Evolutionary conservation across 2,329 filamentous ascomycete species (phyloP).

Genomic region (Colletotrichum falcatum): DNA sequence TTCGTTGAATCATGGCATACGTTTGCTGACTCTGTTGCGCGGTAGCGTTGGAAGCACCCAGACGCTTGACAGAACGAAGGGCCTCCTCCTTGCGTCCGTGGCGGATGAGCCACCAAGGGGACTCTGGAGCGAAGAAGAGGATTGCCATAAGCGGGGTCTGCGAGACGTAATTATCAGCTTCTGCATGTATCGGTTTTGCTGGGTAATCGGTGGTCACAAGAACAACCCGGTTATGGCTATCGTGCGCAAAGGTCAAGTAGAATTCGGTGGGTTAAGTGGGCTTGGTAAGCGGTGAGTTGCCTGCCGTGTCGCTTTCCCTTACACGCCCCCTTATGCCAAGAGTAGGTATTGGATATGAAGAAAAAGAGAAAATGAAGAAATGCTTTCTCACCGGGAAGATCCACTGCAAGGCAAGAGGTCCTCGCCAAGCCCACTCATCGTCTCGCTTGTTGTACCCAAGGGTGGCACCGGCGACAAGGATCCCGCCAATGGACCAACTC

Average conservation of each 20-base stretch:
- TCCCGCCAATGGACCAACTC: conserved; percentile 72
- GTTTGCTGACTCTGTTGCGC: conserved; percentile 55
- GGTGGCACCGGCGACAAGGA: conserved; percentile 68
- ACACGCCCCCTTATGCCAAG: too few species aligned
- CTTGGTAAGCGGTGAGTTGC: too few species aligned
- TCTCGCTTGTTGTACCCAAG: conserved; percentile 60
- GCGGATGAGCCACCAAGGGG: conserved; percentile 67
- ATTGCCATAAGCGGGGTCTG: conserved; percentile 64
- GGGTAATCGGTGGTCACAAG: too few species aligned
- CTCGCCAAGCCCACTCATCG: conserved; percentile 52
- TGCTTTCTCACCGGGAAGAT: conserved; percentile 58
- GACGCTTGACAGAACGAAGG: conserved; percentile 58
- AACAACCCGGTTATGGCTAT: too few species aligned
- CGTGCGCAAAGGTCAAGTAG: too few species aligned
- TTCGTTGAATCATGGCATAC: conserved; percentile 68
- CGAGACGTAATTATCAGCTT: background rate
- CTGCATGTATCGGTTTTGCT: too few species aligned
- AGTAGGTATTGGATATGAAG: rapidly evolving
- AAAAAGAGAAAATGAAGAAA: rapidly evolving
- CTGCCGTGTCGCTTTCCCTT: too few species aligned
- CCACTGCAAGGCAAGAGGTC: conserved; percentile 69
- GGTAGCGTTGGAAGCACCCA: conserved; percentile 49
- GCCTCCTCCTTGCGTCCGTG: conserved; percentile 59
- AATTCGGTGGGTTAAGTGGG: too few species aligned
- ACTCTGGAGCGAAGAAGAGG: conserved; percentile 62